phyloP scores from a whole-genome alignment of 129 eudicot genomes.

The Saussurea involucrata region DNA sequence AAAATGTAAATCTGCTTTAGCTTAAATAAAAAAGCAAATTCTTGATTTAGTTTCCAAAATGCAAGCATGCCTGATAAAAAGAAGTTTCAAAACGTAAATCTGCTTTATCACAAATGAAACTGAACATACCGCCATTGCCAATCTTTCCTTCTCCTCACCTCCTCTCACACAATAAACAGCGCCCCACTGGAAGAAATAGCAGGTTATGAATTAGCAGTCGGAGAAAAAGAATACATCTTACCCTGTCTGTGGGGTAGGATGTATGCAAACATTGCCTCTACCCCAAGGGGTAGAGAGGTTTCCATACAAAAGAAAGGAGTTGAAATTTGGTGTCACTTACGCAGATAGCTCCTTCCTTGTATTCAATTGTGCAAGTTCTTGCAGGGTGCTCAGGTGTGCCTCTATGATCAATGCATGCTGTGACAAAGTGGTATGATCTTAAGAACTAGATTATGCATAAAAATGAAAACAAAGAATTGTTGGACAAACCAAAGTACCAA shows the following conservation, averaged over 20 bases:
- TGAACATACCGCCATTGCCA: conserved; percentile 73
- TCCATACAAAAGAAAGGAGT: neutral
- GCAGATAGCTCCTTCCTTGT: conserved; percentile 67
- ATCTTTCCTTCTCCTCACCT: conserved; percentile 76
- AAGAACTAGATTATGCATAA: neutral
- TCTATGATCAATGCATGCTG: conserved; percentile 98
- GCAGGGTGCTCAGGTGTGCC: conserved; percentile 98
- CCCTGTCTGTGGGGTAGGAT: neutral
- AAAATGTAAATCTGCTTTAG: neutral
- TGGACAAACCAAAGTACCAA: neutral
- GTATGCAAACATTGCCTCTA: neutral
- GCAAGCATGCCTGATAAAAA: neutral
- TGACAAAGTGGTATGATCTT: neutral
- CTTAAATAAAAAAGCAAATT: neutral
- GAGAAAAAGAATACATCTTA: neutral
- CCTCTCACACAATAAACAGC: conserved; percentile 87
- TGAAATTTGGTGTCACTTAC: conserved; percentile 41
- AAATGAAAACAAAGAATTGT: neutral
- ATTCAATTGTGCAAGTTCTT: conserved; percentile 88
- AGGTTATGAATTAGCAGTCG: conserved; percentile 2
- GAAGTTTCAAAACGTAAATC: neutral
- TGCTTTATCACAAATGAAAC: neutral
- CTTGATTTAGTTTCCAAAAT: neutral
- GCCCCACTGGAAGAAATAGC: conserved; percentile 68
- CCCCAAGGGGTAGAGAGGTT: neutral